Conservation (phyloP, 179 eudicot genomes). For the Dionaea muscipula region DNA sequence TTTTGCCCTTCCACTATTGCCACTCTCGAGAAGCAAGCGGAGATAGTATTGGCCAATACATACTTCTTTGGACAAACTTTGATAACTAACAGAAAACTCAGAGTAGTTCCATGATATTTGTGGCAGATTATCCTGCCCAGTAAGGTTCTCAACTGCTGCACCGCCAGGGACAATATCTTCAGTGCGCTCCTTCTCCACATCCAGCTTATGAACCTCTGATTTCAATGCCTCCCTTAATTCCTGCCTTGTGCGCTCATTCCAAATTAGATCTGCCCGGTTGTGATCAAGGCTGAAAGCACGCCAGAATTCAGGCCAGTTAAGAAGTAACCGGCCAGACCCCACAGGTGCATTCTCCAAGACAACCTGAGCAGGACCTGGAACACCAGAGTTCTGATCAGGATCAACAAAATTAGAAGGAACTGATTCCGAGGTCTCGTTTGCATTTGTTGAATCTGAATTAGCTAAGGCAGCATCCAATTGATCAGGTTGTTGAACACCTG, state of each 20-base stretch:
- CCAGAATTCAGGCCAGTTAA: constrained; percentile 99
- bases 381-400: constrained; percentile 42
- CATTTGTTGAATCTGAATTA: constrained; percentile 23
- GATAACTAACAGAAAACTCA: constrained; percentile 81
- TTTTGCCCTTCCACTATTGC: constrained; percentile 70
- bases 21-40: constrained; percentile 90
- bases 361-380: constrained; percentile 95
- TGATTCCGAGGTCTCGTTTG: constrained; percentile 26
- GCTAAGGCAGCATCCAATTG: constrained; percentile 28
- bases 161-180: constrained; percentile 87
- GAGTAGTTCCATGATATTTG: constrained; percentile 97
- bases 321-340: constrained; percentile 88
- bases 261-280: constrained; percentile 95
- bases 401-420: constrained; percentile 28
- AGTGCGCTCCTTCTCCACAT: constrained; percentile 90
- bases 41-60: constrained; percentile 98
- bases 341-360: constrained; percentile 83
- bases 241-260: constrained; percentile 98
- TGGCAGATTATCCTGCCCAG: constrained; percentile 55
- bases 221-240: constrained; percentile 85
- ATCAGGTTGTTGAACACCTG: constrained; percentile 29
- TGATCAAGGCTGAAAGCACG: constrained; percentile 95
- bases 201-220: constrained; percentile 92
- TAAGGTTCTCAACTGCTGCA: constrained; percentile 23
- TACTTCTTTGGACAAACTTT: constrained; percentile 93